phyloP scores from a whole-genome alignment of 306 rosid genomes.

The Delonix regia region DNA sequence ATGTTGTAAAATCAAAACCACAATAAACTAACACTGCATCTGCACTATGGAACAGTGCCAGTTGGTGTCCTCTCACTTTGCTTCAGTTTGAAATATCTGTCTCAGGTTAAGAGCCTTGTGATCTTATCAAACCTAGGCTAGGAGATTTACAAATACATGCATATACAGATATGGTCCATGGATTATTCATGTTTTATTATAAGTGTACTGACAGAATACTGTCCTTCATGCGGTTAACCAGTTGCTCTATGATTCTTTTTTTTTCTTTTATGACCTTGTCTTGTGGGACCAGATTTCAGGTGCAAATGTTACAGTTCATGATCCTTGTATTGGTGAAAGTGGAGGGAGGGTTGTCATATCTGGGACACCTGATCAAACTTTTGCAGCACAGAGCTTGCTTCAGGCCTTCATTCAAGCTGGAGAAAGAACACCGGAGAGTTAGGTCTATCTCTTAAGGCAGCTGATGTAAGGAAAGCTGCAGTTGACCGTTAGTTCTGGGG shows the following conservation, averaged over 20 bases:
- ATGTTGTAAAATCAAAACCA: not conserved
- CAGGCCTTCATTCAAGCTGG: constrained; percentile 66
- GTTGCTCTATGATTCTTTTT: not conserved
- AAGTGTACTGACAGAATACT: not conserved
- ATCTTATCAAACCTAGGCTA: not conserved
- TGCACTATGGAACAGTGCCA: not conserved
- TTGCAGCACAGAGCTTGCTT: constrained; percentile 70
- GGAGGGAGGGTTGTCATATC: constrained; percentile 69
- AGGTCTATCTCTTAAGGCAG: not conserved
- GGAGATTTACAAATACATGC: not conserved
- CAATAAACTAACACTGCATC: not conserved
- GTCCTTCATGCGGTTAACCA: not conserved
- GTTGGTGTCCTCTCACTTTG: not conserved
- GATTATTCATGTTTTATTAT: not conserved
- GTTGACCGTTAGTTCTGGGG: constrained; percentile 2
- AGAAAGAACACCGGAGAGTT: constrained; percentile 15
- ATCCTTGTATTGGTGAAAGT: constrained; percentile 54
- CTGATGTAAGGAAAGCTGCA: constrained; percentile 27
- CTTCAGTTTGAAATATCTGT: not conserved
- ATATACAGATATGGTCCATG: not conserved
- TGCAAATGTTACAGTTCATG: constrained; percentile 59
- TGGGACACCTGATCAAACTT: constrained; percentile 72
- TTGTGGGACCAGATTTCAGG: constrained; percentile 67
- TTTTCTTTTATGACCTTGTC: not conserved
- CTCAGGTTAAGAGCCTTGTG: not conserved